phyloP scores from a whole-genome alignment of 2,329 filamentous ascomycete genomes.

The Neocatenulostroma microsporum region DNA sequence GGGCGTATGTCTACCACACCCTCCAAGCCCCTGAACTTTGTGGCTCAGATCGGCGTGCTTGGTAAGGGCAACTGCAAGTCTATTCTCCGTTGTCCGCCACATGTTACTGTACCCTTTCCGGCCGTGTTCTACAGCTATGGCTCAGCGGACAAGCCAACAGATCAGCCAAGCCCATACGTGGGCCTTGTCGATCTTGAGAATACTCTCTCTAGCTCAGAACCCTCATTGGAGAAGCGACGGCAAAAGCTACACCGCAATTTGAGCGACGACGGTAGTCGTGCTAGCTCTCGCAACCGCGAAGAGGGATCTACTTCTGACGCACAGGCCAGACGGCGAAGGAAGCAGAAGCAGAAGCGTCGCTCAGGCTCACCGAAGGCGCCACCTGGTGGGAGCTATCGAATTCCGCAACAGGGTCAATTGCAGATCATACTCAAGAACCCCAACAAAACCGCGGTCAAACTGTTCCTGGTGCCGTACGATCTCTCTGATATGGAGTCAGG shows the following conservation, averaged over 20 bases:
- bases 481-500: slow-evolving; percentile 85
- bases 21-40: slow-evolving; percentile 83
- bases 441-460: slow-evolving; percentile 94
- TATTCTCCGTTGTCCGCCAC: slow-evolving; percentile 74
- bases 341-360: slow-evolving; percentile 52
- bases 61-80: slow-evolving; percentile 83
- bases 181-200: slow-evolving; percentile 88
- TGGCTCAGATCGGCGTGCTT: slow-evolving; percentile 89
- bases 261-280: slow-evolving; percentile 23
- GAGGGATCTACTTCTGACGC: slow-evolving; percentile 19
- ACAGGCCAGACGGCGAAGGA: slow-evolving; percentile 18
- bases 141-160: slow-evolving; percentile 59
- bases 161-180: slow-evolving; percentile 92
- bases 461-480: slow-evolving; percentile 91
- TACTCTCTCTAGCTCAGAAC: slow-evolving; percentile 45
- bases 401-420: slow-evolving; percentile 85
- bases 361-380: slow-evolving; percentile 55
- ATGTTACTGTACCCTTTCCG: slow-evolving; percentile 84
- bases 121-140: slow-evolving; percentile 95
- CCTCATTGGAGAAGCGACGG: slow-evolving; percentile 24
- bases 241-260: slow-evolving; percentile 20
- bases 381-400: slow-evolving; percentile 83
- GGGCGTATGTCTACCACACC: slow-evolving; percentile 96
- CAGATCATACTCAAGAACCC: slow-evolving; percentile 98
- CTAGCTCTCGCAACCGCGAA: slow-evolving; percentile 19